Base-by-base conservation (phyloP, 1,284 basidiomycete species). In the Xanthoconium separans region DNA sequence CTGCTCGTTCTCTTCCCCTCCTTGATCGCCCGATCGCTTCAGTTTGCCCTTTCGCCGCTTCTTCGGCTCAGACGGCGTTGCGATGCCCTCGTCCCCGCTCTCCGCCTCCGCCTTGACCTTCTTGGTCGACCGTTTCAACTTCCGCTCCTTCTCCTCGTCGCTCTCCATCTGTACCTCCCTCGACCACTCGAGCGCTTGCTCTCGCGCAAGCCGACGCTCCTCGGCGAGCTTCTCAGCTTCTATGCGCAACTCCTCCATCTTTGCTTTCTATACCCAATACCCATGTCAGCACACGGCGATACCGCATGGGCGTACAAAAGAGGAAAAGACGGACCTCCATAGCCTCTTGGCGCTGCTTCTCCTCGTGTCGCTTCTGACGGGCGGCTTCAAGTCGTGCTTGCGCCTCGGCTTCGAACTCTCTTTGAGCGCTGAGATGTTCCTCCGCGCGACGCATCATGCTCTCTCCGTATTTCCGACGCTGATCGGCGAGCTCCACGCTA, bases 381-480 rank as follows among this genome's bases (percentile, higher is more conserved):
- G 90, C 92, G 29, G 83, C 81, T 44, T 92, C 89, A 8, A 92
- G 77, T 63, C 83, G 83, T 11, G 88, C 87, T 51, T 87, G 80
- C 1, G 82, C 79, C 61, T 91, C 87, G 2, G 74, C 75, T 70
- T 97, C 94, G 66, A 86, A 85, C 54, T 84, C 82, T 55, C 81
- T 76, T 68, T 98, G 95, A 29, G 78, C 74, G 7, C 79, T 72
- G 31, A 93, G 74, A 63, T 93, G 89, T 46, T 91, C 90, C 13
- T 92, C 90, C 1, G 84, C 87, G 55, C 84, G 84, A 50, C 89
- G 79, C 47, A 95, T 71, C 76, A 97, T 84, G 65, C 82, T 87
- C 55, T 93, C 88, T 27, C 93, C 92, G 63, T 96, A 97, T 66
- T 89, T 88, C 42, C 85, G 80, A 53, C 95, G 84, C 63, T 96